phyloP scores from a whole-genome alignment of 2,329 filamentous ascomycete genomes.

The Trichophyton verrucosum region DNA sequence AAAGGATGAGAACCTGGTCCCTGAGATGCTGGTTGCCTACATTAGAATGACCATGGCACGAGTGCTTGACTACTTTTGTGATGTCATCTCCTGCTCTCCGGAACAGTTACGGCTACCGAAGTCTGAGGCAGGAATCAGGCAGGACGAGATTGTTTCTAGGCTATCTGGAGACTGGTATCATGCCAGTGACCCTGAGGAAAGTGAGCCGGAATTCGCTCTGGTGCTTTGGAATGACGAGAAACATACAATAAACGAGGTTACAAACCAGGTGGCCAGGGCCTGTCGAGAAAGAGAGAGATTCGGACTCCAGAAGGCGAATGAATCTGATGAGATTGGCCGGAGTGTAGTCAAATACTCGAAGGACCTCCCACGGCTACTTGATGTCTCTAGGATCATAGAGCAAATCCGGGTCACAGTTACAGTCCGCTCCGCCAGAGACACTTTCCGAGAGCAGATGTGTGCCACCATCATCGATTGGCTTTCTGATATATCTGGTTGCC shows the following conservation, averaged over 20 bases:
- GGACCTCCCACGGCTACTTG: constrained; percentile 60
- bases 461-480: constrained; percentile 97
- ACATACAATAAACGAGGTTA: constrained; percentile 84
- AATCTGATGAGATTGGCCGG: constrained; percentile 78
- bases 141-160: constrained; percentile 70
- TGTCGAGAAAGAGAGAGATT: constrained; percentile 61
- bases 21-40: constrained; percentile 60
- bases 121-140: constrained; percentile 63
- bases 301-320: constrained; percentile 63
- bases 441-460: constrained; percentile 96
- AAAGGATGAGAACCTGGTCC: constrained; percentile 54
- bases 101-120: constrained; percentile 85
- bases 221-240: constrained; percentile 98
- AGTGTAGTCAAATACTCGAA: constrained; percentile 67
- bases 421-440: constrained; percentile 83
- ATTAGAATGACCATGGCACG: constrained; percentile 78
- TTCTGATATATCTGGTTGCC: constrained; percentile 79
- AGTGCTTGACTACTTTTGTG: constrained; percentile 86
- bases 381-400: constrained; percentile 75
- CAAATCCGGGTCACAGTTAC: constrained; percentile 94
- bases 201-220: constrained; percentile 65
- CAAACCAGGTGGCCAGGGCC: constrained; percentile 78
- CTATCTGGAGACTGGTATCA: constrained; percentile 64
- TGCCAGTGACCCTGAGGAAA: constrained; percentile 46
- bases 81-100: constrained; percentile 94